Conservation (phyloP, 768 basidiomycete species). For the Chalciporus chontae region DNA sequence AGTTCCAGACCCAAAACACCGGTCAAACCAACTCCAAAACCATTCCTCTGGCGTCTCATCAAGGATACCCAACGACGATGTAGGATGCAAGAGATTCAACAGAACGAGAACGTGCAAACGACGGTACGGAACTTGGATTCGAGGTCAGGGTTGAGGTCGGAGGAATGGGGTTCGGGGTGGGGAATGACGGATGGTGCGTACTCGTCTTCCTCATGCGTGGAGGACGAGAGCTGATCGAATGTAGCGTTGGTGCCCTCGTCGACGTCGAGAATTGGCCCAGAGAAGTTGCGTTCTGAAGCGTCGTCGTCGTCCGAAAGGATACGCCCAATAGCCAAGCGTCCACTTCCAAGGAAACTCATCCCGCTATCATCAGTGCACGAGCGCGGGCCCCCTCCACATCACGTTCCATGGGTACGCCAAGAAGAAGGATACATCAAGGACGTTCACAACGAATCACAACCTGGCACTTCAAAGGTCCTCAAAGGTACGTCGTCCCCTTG, state of each 20-base stretch:
- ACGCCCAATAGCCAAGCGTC: background rate
- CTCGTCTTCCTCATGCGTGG: too few relatives aligned
- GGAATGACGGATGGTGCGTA: constrained; percentile 26
- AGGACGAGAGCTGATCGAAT: too few relatives aligned
- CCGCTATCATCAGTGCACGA: background rate
- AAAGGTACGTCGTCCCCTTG: constrained; percentile 11
- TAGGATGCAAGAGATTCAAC: too few relatives aligned
- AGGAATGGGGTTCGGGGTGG: constrained; percentile 17
- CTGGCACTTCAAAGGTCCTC: constrained; percentile 5
- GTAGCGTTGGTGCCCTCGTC: too few relatives aligned
- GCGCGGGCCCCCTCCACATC: constrained; percentile 20
- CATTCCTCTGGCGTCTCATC: too few relatives aligned
- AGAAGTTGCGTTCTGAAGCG: too few relatives aligned
- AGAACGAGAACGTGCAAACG: too few relatives aligned
- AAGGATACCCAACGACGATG: too few relatives aligned
- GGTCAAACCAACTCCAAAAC: too few relatives aligned
- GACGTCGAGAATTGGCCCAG: too few relatives aligned
- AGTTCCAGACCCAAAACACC: too few relatives aligned
- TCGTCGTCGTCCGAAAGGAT: too few relatives aligned
- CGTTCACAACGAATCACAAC: background rate
- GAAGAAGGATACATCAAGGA: constrained; percentile 25
- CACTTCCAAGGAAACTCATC: constrained; percentile 4
- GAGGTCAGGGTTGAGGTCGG: constrained; percentile 6
- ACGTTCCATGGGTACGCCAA: constrained; percentile 24
- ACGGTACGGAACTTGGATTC: background rate